These are phyloP conservation scores for Candida anglica DNA, from an alignment of 805 yeast species.

Conservation along the genomic window DNA sequence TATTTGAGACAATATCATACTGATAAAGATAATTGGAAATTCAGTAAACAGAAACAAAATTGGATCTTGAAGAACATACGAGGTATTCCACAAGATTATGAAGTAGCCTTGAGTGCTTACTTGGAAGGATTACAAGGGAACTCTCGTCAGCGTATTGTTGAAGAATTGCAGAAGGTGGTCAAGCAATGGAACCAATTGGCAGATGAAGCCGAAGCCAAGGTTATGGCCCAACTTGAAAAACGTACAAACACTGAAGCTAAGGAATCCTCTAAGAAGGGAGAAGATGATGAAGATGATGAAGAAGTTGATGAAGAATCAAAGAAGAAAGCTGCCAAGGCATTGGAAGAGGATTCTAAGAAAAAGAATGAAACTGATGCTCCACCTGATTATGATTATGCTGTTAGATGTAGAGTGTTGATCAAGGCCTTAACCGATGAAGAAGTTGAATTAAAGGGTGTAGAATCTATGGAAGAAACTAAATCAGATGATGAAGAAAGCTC, in stretches of 20 bases:
- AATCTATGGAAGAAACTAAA: constrained; percentile 6
- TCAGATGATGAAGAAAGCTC: constrained; percentile 8
- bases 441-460: constrained; percentile 28
- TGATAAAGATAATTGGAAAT: constrained; percentile 69
- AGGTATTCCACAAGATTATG: constrained; percentile 50
- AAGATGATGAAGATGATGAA: constrained; percentile 13
- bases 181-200: constrained; percentile 54
- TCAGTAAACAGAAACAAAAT: constrained; percentile 81
- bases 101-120: constrained; percentile 46
- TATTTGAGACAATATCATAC: constrained; percentile 57
- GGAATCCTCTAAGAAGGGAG: constrained; percentile 9
- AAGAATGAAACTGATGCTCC: constrained; percentile 8
- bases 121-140: constrained; percentile 68
- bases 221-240: constrained; percentile 32
- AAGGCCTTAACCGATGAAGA: constrained; percentile 38
- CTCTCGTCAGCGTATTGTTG: constrained; percentile 52
- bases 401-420: constrained; percentile 36
- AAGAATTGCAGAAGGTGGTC: constrained; percentile 44
- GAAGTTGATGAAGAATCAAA: constrained; percentile 9
- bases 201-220: constrained; percentile 35
- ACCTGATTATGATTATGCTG: constrained; percentile 36
- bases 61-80: constrained; percentile 70
- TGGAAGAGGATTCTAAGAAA: constrained; percentile 8
- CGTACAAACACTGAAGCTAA: constrained; percentile 15
- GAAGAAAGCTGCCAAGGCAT: constrained; percentile 10